Conservation (phyloP, 192 early-diverging fungal species). For the Coemansia sp. region DNA sequence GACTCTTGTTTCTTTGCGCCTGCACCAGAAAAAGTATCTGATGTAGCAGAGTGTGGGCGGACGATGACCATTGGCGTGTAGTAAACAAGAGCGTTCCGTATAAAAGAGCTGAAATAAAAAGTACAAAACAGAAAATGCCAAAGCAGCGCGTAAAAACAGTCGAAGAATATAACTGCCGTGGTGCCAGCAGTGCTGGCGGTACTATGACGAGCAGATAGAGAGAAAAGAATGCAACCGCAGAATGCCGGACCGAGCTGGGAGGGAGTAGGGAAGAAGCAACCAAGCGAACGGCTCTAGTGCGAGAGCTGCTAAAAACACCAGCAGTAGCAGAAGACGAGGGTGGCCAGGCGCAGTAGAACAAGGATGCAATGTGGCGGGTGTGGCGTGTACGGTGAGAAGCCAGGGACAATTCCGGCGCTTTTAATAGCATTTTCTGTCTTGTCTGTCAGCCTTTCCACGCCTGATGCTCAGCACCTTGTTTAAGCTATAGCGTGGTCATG, state of each 20-base stretch:
- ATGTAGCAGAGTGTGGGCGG: neutral
- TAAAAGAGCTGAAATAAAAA: neutral
- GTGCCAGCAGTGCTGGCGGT: slow-evolving; percentile 7
- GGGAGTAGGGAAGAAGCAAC: slow-evolving; percentile 10
- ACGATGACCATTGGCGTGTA: neutral
- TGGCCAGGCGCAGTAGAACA: slow-evolving; percentile 22
- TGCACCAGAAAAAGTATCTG: neutral
- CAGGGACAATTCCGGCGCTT: slow-evolving; percentile 15
- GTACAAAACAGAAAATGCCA: neutral
- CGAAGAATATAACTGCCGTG: neutral
- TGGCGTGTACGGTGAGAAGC: slow-evolving; percentile 45
- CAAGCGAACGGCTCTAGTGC: slow-evolving; percentile 7
- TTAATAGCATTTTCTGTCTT: slow-evolving; percentile 2
- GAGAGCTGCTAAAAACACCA: slow-evolving; percentile 7
- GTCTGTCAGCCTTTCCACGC: neutral
- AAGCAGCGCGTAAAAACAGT: neutral
- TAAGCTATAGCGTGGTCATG: neutral
- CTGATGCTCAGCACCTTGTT: neutral
- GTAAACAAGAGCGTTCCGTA: neutral
- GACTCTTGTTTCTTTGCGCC: neutral
- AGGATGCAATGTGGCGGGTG: slow-evolving; percentile 43
- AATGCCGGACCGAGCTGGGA: slow-evolving; percentile 8
- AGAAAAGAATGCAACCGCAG: neutral
- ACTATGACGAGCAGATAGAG: slow-evolving; percentile 2
- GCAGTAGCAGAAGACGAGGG: slow-evolving; percentile 1